Conservation (phyloP, 192 early-diverging fungal genomes). For the Coemansia guatemalensis region DNA sequence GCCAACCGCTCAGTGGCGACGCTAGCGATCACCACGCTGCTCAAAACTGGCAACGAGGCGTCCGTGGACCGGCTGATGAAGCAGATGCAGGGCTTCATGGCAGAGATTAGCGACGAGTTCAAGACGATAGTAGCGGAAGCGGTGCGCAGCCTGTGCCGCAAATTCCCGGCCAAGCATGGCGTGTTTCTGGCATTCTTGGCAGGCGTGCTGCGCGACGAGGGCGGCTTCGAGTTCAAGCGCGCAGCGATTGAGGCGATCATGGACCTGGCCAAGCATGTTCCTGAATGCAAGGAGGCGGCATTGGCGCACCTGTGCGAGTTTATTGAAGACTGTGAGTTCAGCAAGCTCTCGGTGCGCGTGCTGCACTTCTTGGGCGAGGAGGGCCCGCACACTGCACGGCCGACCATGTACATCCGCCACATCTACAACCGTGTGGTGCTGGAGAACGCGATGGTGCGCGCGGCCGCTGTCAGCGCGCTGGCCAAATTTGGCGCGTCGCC, state of each 20-base stretch:
- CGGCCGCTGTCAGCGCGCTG: constrained; percentile 93
- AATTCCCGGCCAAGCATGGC: constrained; percentile 94
- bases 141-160: constrained; percentile 91
- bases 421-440: constrained; percentile 99
- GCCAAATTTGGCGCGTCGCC: constrained; percentile 87
- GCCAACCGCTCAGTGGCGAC: constrained; percentile 97
- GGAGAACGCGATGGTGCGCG: constrained; percentile 94
- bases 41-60: constrained; percentile 98
- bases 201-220: constrained; percentile 93
- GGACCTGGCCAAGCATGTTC: constrained; percentile 91
- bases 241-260: constrained; percentile 97
- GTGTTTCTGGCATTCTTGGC: constrained; percentile 92
- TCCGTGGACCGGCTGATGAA: constrained; percentile 98
- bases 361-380: constrained; percentile 92
- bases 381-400: constrained; percentile 87
- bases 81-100: constrained; percentile 98
- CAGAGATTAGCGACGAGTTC: constrained; percentile 98
- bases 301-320: constrained; percentile 97
- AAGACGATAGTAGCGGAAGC: constrained; percentile 99
- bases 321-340: constrained; percentile 99
- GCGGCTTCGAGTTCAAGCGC: constrained; percentile 96
- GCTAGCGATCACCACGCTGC: constrained; percentile 96
- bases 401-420: constrained; percentile 96
- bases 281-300: constrained; percentile 91
- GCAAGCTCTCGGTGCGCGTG: constrained; percentile 96